These are phyloP conservation scores for Pisolithus orientalis DNA, from an alignment of 768 basidiomycete species.

Conservation along the genomic window DNA sequence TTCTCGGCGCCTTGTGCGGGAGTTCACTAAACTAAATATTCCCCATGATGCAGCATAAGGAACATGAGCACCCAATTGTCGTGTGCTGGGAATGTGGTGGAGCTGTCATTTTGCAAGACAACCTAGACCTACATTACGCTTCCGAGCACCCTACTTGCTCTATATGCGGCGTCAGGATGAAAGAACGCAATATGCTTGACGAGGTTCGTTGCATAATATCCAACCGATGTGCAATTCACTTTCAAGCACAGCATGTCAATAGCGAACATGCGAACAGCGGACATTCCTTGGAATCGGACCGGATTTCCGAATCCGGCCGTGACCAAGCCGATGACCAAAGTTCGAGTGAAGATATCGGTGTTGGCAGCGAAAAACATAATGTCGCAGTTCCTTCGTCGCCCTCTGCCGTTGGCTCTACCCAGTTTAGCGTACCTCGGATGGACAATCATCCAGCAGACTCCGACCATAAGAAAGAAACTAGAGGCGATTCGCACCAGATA, in stretches of 20 bases:
- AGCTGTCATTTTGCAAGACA: slow-evolving; percentile 13
- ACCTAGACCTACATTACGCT: slow-evolving; percentile 17
- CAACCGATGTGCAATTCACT: slow-evolving; percentile 6
- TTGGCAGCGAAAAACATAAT: neutral
- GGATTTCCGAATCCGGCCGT: neutral
- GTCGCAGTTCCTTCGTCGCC: neutral
- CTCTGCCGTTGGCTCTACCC: neutral
- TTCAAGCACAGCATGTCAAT: slow-evolving; percentile 14
- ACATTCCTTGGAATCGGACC: neutral
- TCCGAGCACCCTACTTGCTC: slow-evolving; percentile 16
- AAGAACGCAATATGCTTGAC: slow-evolving; percentile 9
- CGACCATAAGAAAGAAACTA: neutral
- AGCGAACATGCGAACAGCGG: slow-evolving; percentile 4
- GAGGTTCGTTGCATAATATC: slow-evolving; percentile 13
- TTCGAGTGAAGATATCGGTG: too few relatives aligned
- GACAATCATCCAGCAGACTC: neutral
- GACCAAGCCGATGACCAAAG: neutral
- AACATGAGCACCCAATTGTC: slow-evolving; percentile 15
- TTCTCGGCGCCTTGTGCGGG: neutral
- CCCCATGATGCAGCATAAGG: slow-evolving; percentile 14
- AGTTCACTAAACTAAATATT: neutral
- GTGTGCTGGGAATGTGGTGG: slow-evolving; percentile 28
- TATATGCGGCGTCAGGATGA: slow-evolving; percentile 14
- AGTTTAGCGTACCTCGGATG: neutral
- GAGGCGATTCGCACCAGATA: neutral